Evolutionary conservation across 2,329 filamentous ascomycete species (phyloP).

Genomic region (Zymoseptoria brevis): DNA sequence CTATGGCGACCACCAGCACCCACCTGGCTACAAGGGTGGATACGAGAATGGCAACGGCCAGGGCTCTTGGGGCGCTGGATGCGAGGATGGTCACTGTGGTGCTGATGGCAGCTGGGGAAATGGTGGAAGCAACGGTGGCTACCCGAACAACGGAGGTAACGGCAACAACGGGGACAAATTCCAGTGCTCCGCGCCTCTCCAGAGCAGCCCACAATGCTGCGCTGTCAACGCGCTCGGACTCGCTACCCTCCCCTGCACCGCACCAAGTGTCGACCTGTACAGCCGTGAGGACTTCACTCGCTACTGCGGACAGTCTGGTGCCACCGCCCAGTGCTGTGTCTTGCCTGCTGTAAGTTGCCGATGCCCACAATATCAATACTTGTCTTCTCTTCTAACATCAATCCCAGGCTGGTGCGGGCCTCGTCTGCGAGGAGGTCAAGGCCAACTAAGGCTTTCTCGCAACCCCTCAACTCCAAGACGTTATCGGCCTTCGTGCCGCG

Average conservation of each 20-base stretch:
- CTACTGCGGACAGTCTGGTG: too few relatives aligned
- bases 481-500: background rate
- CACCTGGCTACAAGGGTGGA: background rate
- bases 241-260: background rate
- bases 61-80: background rate
- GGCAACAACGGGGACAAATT: background rate
- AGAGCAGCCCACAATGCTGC: conserved; percentile 1
- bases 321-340: background rate
- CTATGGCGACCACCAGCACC: background rate
- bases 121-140: background rate
- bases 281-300: too few relatives aligned
- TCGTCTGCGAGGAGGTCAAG: too few relatives aligned
- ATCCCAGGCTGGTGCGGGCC: too few relatives aligned
- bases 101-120: background rate
- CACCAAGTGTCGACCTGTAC: too few relatives aligned
- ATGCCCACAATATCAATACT: too few relatives aligned
- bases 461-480: background rate
- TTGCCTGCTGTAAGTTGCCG: background rate
- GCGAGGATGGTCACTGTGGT: background rate
- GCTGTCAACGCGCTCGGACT: background rate
- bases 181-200: background rate
- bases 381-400: too few relatives aligned
- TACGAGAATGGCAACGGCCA: background rate
- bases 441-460: background rate
- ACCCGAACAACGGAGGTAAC: background rate